Evolutionary conservation across 176 grass and related monocot species (phyloP).

Genomic region (Elymus sibiricus): DNA sequence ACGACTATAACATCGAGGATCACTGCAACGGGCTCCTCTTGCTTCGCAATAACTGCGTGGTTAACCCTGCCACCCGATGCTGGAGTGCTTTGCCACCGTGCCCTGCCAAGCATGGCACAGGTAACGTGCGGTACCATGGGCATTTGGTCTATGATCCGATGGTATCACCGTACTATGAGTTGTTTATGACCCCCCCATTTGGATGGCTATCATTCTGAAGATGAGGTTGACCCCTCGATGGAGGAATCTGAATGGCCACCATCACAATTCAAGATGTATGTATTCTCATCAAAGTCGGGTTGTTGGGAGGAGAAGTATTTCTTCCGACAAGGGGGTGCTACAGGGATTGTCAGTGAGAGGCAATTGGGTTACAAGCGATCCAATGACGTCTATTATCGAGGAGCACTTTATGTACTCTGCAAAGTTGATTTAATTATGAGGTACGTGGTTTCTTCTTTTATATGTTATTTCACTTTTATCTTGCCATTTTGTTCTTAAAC

Average conservation of each 20-base stretch:
- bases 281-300: neutral
- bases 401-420: neutral
- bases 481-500: neutral
- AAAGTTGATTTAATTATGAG: neutral
- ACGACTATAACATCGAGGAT: neutral
- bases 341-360: neutral
- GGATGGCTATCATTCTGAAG: too few species aligned
- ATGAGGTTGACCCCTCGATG: neutral
- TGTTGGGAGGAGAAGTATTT: neutral
- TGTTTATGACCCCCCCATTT: neutral
- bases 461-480: neutral
- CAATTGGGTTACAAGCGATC: fast-evolving
- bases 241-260: neutral
- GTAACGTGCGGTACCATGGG: neutral
- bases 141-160: neutral
- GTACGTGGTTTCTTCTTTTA: neutral
- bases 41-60: neutral
- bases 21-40: neutral
- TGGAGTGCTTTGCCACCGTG: neutral
- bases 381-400: neutral
- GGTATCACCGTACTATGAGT: neutral
- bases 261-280: neutral
- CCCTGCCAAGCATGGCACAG: neutral
- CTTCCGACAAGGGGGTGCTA: neutral
- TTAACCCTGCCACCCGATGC: neutral